Base-by-base conservation (phyloP, 1,284 basidiomycete genomes). In the Phlebopus sp. region DNA sequence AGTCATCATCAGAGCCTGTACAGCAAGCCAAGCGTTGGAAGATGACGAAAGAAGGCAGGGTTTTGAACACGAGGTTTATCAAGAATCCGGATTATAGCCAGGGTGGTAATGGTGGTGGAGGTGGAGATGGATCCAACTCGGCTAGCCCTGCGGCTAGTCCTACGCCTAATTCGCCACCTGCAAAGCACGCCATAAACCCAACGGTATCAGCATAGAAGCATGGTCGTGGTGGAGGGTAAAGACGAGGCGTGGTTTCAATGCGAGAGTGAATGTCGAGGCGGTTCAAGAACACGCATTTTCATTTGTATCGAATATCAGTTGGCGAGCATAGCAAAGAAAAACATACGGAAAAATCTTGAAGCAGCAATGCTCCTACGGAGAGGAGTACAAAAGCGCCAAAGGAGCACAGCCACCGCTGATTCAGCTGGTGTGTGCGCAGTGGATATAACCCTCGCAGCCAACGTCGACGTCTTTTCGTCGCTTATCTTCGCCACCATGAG, bases 401-500 rank as follows among this genome's bases (percentile, higher is more conserved):
- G 21, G 2, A 30, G 34, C 45, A 62, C 52, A 62, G 60, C 64
- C 64, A 66, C 49, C 8, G 58, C 49, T 62, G 54, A 67, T 25
- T 62, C 64, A 62, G 60, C 60, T 18, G 14, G 17, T 25, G 31
- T 29, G 25, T 47, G 25, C 46, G 43, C 27, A 35, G 11, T 18
- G 45, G 41, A 52, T 53, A 54, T 52, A 49, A 51, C 30, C 25
- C 27, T 2, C 29, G 31, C n/a, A 30, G 5, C 21, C 21, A 6
- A 17, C 17, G 37, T 37, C 8, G 21, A 35, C 25, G 38, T 41
- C 21, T 25, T n/a, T 29, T 25, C 4, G 14, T 38, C 52, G 50
- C 53, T 54, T 63, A 67, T 66, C 62, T 21, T 27, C 23, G 3
- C 14, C 56, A 44, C 49, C 45, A 67, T 67, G 62, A 66, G 53